phyloP scores from a whole-genome alignment of 495 filamentous ascomycete genomes.

The Penicillium taxi region DNA sequence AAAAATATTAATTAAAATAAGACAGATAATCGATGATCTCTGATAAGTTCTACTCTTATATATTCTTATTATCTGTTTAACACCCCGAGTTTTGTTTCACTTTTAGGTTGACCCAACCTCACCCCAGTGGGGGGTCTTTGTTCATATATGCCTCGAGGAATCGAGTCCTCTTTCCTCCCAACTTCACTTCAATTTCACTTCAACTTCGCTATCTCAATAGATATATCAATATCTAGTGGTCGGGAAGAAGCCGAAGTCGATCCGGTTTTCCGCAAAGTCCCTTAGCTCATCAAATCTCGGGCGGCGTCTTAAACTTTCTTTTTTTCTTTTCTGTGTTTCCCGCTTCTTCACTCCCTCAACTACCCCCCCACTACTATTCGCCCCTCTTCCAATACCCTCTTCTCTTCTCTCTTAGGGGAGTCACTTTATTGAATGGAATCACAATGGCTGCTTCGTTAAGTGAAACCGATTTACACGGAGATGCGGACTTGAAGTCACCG shows the following conservation, averaged over 20 bases:
- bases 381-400: background rate
- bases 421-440: constrained; percentile 35
- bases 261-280: constrained; percentile 34
- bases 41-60: too few relatives aligned
- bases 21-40: too few relatives aligned
- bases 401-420: constrained; percentile 7
- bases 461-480: constrained; percentile 43
- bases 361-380: background rate
- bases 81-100: too few relatives aligned
- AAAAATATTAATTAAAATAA: too few relatives aligned
- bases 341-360: constrained; percentile 5
- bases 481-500: constrained; percentile 48
- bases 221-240: too few relatives aligned
- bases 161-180: too few relatives aligned
- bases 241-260: background rate
- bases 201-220: too few relatives aligned
- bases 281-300: constrained; percentile 37
- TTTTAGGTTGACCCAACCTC: too few relatives aligned
- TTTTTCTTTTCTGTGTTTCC: constrained; percentile 13
- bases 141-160: too few relatives aligned
- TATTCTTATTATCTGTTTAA: too few relatives aligned
- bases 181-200: too few relatives aligned
- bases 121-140: too few relatives aligned
- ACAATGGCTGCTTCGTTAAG: constrained; percentile 42
- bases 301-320: constrained; percentile 19